phyloP scores from a whole-genome alignment of 768 basidiomycete genomes.

The Hortiboletus campestris region DNA sequence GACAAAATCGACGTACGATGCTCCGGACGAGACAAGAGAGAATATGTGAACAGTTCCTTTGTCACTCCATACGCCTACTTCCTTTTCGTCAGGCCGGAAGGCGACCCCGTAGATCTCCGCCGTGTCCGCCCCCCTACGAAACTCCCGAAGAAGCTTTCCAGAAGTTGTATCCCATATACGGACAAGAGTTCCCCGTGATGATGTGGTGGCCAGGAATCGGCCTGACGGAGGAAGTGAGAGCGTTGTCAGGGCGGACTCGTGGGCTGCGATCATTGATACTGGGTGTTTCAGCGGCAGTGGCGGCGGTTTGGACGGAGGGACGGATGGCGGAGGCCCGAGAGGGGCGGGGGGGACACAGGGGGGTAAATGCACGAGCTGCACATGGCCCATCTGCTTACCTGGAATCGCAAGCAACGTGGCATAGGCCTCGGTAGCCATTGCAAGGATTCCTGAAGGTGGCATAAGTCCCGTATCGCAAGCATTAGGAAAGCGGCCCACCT shows the following conservation, averaged over 20 bases:
- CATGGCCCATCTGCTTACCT: slow-evolving; percentile 83
- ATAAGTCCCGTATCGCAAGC: slow-evolving; percentile 1
- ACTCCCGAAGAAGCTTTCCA: slow-evolving; percentile 73
- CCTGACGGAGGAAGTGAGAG: slow-evolving; percentile 79
- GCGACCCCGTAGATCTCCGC: slow-evolving; percentile 90
- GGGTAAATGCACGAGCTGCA: slow-evolving; percentile 82
- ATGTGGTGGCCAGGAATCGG: slow-evolving; percentile 78
- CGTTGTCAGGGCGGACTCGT: slow-evolving; percentile 74
- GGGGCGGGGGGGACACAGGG: slow-evolving; percentile 66
- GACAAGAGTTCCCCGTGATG: slow-evolving; percentile 78
- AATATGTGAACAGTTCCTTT: slow-evolving; percentile 94
- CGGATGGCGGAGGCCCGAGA: slow-evolving; percentile 53
- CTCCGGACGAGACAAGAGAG: slow-evolving; percentile 62
- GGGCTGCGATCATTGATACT: slow-evolving; percentile 80
- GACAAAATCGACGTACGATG: slow-evolving; percentile 50
- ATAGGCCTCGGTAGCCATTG: slow-evolving; percentile 73
- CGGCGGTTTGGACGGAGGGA: slow-evolving; percentile 53
- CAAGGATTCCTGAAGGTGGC: slow-evolving; percentile 57
- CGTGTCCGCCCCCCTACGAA: slow-evolving; percentile 84
- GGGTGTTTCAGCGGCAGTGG: slow-evolving; percentile 60
- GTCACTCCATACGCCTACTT: slow-evolving; percentile 91
- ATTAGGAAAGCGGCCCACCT: slow-evolving; percentile 46
- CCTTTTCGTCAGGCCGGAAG: slow-evolving; percentile 82
- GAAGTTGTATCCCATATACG: slow-evolving; percentile 80
- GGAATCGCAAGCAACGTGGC: slow-evolving; percentile 85